phyloP scores from a whole-genome alignment of 116 monocot species.

The Thalassia testudinum region DNA sequence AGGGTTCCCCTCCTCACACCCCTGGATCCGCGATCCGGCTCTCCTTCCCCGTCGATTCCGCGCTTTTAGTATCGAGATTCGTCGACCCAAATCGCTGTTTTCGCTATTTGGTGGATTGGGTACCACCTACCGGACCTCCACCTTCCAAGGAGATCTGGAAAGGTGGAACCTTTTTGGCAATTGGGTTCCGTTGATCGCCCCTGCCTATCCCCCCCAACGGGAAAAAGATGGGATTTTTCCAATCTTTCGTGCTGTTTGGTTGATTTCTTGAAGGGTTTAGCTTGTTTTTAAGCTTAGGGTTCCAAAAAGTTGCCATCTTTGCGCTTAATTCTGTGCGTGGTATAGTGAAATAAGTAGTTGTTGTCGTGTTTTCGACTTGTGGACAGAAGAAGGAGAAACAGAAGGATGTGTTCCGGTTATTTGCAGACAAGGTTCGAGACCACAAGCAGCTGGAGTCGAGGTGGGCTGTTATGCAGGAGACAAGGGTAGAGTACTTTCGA shows the following conservation, averaged over 20 bases:
- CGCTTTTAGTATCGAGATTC: not conserved
- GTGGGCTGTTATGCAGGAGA: conserved; percentile 98
- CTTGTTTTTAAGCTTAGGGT: not conserved
- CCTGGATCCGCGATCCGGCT: not conserved
- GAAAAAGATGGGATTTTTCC: too few relatives aligned
- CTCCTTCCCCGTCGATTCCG: not conserved
- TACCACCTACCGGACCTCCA: not conserved
- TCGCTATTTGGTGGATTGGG: not conserved
- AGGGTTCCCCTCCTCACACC: not conserved
- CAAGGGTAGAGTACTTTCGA: conserved; percentile 93
- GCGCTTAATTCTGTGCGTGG: not conserved
- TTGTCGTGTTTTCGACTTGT: not conserved
- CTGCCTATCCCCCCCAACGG: too few relatives aligned
- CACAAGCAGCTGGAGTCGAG: conserved; percentile 92
- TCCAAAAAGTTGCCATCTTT: not conserved
- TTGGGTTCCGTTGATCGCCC: too few relatives aligned
- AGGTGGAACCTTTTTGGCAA: not conserved
- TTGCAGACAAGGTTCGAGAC: conserved; percentile 97
- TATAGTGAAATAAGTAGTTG: not conserved
- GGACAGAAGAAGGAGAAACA: conserved; percentile 52
- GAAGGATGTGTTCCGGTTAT: conserved; percentile 71
- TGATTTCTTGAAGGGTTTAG: not conserved
- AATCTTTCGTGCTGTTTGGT: not conserved
- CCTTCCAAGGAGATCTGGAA: not conserved
- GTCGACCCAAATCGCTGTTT: not conserved